Base-by-base conservation (phyloP, 768 basidiomycete species). In the Phylloporus arenicola region DNA sequence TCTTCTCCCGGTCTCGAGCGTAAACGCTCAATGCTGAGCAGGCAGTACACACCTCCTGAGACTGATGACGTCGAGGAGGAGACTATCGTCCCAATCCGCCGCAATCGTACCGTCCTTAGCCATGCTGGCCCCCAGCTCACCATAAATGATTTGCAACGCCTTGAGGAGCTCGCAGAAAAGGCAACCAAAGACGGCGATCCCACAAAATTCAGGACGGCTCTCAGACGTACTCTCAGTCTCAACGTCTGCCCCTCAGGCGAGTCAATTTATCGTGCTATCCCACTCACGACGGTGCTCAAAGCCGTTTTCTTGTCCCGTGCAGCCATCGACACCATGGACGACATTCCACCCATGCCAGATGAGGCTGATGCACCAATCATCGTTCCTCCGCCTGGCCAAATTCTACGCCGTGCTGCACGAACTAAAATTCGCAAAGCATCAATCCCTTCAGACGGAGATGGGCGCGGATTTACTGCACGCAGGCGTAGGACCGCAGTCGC, bases 391-490 rank as follows among this genome's bases (percentile, higher is more conserved):
- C 92, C 91, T 1, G 89, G 89, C 7, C 88, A 84, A 66, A 92
- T 93, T 58, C 77, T 99, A 12, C 87, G 92, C 19, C 86, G 96
- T 33, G 82, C 92, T 10, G 92, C 92, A 4, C 83, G 95, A 13
- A 99, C 96, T 1, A 93, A 92, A 73, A 96, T 98, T 58, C 86
- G 95, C 31, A 99, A 98, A 71, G 75, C 84, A 13, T 79, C 81
- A 6, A 66, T 86, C 6, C 76, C 80, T 13, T 88, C 83, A 20
- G 90, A 88, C 67, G 88, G 86, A 11, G 83, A 80, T 30, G 88
- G 88, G 2, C 90, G 90, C 75, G 84, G 92, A 11, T 94, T 94
- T 69, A 68, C 80, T 33, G 68, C 52, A 29, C 64, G 56, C 29
- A 57, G 67, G 42, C 60, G 62, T 43, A 56, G 68, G 30, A 61